These are phyloP conservation scores for Alisma plantagoaquatica DNA, from an alignment of 106 monocot genomes.

Conservation along the genomic window DNA sequence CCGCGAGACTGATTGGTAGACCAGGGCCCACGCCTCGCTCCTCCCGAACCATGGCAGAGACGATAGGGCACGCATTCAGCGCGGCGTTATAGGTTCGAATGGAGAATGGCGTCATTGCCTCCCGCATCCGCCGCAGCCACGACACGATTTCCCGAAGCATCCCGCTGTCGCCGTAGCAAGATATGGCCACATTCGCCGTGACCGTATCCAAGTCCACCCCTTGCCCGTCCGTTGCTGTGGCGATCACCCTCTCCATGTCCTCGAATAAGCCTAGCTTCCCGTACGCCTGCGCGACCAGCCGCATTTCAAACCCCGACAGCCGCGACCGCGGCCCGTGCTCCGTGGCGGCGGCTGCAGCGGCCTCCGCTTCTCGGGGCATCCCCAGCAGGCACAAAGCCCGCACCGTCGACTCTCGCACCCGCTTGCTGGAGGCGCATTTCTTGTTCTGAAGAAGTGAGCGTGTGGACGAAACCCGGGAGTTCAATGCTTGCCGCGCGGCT, in stretches of 20 bases:
- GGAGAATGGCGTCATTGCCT: conserved; percentile 23
- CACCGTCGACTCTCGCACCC: conserved; percentile 37
- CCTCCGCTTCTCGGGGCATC: conserved; percentile 46
- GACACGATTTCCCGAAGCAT: conserved; percentile 32
- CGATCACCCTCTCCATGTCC: conserved; percentile 49
- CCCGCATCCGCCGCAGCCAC: conserved; percentile 47
- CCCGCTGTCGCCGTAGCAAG: conserved; percentile 58
- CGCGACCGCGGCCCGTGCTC: conserved; percentile 30
- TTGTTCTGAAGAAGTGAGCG: conserved; percentile 16
- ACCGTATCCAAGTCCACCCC: conserved; percentile 44
- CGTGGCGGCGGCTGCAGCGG: conserved; percentile 34
- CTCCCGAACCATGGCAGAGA: conserved; percentile 27
- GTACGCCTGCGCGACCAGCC: conserved; percentile 44
- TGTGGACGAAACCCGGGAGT: conserved; percentile 13
- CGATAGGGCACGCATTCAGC: conserved; percentile 41
- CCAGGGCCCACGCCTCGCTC: conserved; percentile 16
- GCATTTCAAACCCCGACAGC: conserved; percentile 59
- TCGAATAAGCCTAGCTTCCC: conserved; percentile 31
- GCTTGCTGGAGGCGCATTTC: not conserved
- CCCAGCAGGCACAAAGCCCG: conserved; percentile 49
- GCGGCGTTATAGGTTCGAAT: conserved; percentile 41
- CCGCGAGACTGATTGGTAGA: too few relatives aligned
- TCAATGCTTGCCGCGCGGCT: conserved; percentile 27
- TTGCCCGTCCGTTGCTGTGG: conserved; percentile 26
- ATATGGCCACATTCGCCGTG: conserved; percentile 48